Conservation (phyloP, 2,329 filamentous ascomycete genomes). For the Fusarium goolgardi region DNA sequence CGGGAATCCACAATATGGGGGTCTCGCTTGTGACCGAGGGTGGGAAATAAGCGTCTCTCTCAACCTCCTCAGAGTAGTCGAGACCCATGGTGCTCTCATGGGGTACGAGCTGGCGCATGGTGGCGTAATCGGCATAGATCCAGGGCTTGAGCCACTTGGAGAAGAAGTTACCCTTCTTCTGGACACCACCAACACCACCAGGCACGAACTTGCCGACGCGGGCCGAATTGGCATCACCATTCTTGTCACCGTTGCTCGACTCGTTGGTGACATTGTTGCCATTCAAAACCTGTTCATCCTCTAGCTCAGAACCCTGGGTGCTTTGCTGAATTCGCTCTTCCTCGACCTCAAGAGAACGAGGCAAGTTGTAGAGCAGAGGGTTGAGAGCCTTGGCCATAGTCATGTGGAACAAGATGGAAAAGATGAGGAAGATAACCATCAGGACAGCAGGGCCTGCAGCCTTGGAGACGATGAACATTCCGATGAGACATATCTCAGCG, state of each 20-base stretch:
- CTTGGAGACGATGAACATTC: constrained; percentile 78
- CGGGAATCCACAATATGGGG: constrained; percentile 80
- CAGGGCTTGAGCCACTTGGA: constrained; percentile 79
- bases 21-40: constrained; percentile 71
- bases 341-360: constrained; percentile 67
- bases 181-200: constrained; percentile 36
- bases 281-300: constrained; percentile 38
- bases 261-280: constrained; percentile 25
- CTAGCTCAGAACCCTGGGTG: constrained; percentile 46
- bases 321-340: constrained; percentile 54
- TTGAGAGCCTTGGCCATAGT: constrained; percentile 75
- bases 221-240: constrained; percentile 29
- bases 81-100: constrained; percentile 59
- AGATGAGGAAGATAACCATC: constrained; percentile 80
- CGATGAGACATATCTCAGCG: constrained; percentile 81
- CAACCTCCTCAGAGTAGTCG: constrained; percentile 71
- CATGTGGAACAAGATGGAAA: constrained; percentile 81
- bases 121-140: constrained; percentile 76
- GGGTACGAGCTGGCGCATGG: constrained; percentile 78
- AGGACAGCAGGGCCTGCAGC: constrained; percentile 77
- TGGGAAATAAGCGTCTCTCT: constrained; percentile 77
- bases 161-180: constrained; percentile 65
- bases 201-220: constrained; percentile 42
- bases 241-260: constrained; percentile 20
- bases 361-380: constrained; percentile 78